These are phyloP conservation scores for Tinospora cordifolia DNA, from an alignment of 164 flowering plant genomes.

Conservation along the genomic window DNA sequence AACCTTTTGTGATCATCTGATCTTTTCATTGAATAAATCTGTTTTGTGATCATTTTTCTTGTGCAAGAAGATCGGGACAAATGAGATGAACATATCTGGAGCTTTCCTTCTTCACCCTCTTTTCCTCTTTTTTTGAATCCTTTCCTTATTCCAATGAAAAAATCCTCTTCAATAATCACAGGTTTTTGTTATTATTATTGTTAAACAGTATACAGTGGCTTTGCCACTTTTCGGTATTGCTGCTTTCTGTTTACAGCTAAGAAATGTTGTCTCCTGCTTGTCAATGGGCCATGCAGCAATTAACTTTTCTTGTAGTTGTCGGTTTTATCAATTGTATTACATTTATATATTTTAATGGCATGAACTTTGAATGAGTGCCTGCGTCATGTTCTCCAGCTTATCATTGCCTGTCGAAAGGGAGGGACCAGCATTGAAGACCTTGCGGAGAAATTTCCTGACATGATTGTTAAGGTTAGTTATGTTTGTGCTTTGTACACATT, in stretches of 20 bases:
- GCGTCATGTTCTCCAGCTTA: conserved; percentile 45
- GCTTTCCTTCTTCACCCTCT: neutral
- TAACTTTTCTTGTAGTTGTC: neutral
- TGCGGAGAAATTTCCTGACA: conserved; percentile 94
- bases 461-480: conserved; percentile 74
- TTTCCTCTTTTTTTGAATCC: neutral
- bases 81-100: neutral
- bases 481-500: neutral
- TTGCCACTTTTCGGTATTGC: neutral
- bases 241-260: neutral
- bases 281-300: neutral
- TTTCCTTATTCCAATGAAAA: neutral
- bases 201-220: neutral
- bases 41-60: too few relatives aligned
- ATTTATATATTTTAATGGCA: neutral
- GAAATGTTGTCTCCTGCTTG: neutral
- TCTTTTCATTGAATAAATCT: too few relatives aligned
- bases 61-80: neutral
- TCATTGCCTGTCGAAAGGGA: conserved; percentile 86
- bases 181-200: too few relatives aligned
- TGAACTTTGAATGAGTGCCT: neutral
- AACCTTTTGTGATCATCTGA: too few relatives aligned
- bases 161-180: neutral
- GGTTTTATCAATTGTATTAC: neutral
- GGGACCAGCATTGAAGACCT: conserved; percentile 99